Conservation (phyloP, 129 eudicot species). For the Oenanthe sinensis region DNA sequence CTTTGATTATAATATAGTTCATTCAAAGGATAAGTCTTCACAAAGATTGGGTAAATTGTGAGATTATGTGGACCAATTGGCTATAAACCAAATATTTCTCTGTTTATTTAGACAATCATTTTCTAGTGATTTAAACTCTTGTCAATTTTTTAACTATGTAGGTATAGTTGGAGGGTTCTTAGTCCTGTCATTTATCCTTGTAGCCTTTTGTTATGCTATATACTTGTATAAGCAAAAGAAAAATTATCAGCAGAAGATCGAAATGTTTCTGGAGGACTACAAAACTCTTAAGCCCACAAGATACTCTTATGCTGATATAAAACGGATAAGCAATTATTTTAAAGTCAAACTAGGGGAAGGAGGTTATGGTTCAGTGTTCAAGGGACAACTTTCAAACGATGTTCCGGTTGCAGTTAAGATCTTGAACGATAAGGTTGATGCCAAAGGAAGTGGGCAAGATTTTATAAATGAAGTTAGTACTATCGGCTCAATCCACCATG, state of each 20-base stretch:
- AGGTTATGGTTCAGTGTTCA: constrained; percentile 13
- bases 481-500: constrained; percentile 7
- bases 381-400: constrained; percentile 7
- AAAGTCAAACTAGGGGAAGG: constrained; percentile 16
- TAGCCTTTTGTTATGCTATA: not conserved
- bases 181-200: not conserved
- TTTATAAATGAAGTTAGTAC: constrained; percentile 13
- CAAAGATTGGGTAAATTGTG: no score
- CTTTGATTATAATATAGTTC: not conserved
- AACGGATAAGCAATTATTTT: constrained; percentile 8
- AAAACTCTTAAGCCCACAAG: constrained; percentile 14
- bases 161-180: constrained; percentile 10
- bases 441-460: constrained; percentile 11
- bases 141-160: not conserved
- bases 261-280: constrained; percentile 17
- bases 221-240: not conserved
- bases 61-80: not conserved
- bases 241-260: constrained; percentile 10
- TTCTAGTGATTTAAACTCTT: not conserved
- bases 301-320: constrained; percentile 13
- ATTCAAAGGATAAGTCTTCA: no score
- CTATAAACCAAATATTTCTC: not conserved
- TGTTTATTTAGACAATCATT: not conserved
- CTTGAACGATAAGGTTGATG: not conserved
- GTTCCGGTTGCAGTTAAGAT: constrained; percentile 7